Base-by-base conservation (phyloP, 1,284 basidiomycete species). In the Boletus hoseneyae region DNA sequence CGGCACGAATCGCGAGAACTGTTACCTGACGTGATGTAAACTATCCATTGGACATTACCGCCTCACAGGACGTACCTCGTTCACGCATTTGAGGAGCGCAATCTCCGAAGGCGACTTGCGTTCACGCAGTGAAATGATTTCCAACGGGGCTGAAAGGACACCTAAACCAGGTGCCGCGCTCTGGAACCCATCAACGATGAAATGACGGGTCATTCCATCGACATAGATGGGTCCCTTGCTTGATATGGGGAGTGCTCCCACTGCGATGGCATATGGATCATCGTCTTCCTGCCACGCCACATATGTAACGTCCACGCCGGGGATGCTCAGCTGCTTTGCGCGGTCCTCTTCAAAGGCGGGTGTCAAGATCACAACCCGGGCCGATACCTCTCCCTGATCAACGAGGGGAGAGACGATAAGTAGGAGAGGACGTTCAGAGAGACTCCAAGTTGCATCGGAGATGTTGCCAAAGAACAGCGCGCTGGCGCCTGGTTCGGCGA, bases 401-500 rank as follows among this genome's bases (percentile, higher is more conserved):
- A 59, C 51, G 10, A 64, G 48, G 16, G 86, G 77, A 8, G 76
- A 74, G 43, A 93, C 61, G 42, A 88, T 74, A 32, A 93, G 69
- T 6, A 94, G 70, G 25, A 93, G 75, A 0, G 90, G 89, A 2
- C 90, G 77, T 67, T 93, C 91, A 8, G 86, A 88, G 21, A 87
- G 75, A 41, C 62, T 59, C 92, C 91, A 93, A 15, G 77, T 59
- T 0, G 72, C 57, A 3, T 63, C 62, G 16, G 88, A 87, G 44
- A 89, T 71, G 58, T 91, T 91, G 32, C 76, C 78, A 60, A 80
- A 93, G 73, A 82, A 94, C 2, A 75, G 69, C 0, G 83, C 81
- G 47, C 75, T 87, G 5, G 88, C 77, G 0, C 87, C 83, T 9
- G 90, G 88, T 65, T 93, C 90, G 8, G 84, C 78, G 39, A 93